Base-by-base conservation (phyloP, 371 early-diverging fungal species). In the Circinella umbellata region DNA sequence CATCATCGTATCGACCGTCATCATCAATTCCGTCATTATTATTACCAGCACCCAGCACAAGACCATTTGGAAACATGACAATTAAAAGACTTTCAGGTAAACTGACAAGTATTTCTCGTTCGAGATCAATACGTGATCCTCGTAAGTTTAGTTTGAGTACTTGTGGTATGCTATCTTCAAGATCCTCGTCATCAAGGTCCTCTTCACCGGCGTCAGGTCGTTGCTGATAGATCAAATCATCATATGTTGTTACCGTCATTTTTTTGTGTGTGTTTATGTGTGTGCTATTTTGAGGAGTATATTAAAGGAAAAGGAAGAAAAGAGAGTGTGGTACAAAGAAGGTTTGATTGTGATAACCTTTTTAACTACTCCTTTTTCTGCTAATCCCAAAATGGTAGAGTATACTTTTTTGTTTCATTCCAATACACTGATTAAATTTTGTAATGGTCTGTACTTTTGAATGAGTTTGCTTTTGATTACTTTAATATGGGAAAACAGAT, bases 21-120 rank as follows among this genome's bases (percentile, higher is more conserved):
- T 83, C 79, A 37, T 82, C 79, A 7, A 6, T n/a, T 34, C 57
- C 51, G 15, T 51, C 7, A 7, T 15, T 15, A 51, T 51, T 3
- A 51, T n/a, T 78, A 55, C 67, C 72, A 37, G 86, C 80, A 18
- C 88, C 83, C 8, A 91, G 81, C 37, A 90, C 79, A 64, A 91
- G 83, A 4, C 94, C 94, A 64, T 91, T 88, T 11, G 94, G 94
- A 71, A 94, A 94, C 94, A 94, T 94, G 73, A 90, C 91, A 78
- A 89, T 88, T 59, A 93, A 80, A 63, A 94, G 77, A 64, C 89
- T 88, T 73, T 94, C 93, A 9, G 94, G 94, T 39, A 94, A 75
- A 72, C 85, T 88, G 74, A 90, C 82, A 7, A 94, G 82, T 3
- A 83, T 84, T 42, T 94, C 92, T 69, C 93, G 84, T 75, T 91